Conservation (phyloP, 768 basidiomycete genomes). For the Lactarius sp. region DNA sequence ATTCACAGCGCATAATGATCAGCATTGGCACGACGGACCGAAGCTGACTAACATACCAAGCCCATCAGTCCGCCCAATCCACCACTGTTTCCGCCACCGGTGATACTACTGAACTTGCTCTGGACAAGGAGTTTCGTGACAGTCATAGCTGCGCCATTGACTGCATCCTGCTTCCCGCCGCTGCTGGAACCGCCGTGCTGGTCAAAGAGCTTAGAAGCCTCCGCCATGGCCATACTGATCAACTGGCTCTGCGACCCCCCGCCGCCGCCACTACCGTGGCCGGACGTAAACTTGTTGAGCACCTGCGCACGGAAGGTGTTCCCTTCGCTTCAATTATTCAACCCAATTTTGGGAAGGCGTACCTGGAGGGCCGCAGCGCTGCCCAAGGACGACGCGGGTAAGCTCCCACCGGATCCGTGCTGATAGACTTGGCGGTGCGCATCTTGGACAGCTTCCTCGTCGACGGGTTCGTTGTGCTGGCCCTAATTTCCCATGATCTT, state of each 20-base stretch:
- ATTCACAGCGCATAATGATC: not conserved
- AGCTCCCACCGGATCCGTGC: conserved; percentile 42
- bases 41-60: conserved; percentile 3
- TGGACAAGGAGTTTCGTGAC: conserved; percentile 79
- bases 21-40: conserved; percentile 25
- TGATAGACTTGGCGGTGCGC: conserved; percentile 63
- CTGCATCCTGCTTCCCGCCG: conserved; percentile 75
- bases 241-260: conserved; percentile 53
- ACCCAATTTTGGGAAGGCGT: conserved; percentile 12
- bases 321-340: not conserved
- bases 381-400: conserved; percentile 62
- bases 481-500: conserved; percentile 33
- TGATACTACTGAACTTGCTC: conserved; percentile 49
- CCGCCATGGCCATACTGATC: conserved; percentile 82
- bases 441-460: conserved; percentile 57
- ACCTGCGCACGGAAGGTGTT: conserved; percentile 36
- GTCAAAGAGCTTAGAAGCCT: conserved; percentile 74
- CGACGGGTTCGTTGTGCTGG: conserved; percentile 53
- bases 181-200: conserved; percentile 56
- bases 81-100: conserved; percentile 64
- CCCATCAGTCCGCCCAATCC: conserved; percentile 58
- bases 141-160: conserved; percentile 81
- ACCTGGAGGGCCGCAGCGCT: conserved; percentile 77
- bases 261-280: conserved; percentile 38
- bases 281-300: conserved; percentile 63